Percentiles rank a stretch among this genome's conserved stretches.
phyloP scores from a whole-genome alignment of 2,329 filamentous ascomycete genomes.

The Xylaria multiplex region DNA sequence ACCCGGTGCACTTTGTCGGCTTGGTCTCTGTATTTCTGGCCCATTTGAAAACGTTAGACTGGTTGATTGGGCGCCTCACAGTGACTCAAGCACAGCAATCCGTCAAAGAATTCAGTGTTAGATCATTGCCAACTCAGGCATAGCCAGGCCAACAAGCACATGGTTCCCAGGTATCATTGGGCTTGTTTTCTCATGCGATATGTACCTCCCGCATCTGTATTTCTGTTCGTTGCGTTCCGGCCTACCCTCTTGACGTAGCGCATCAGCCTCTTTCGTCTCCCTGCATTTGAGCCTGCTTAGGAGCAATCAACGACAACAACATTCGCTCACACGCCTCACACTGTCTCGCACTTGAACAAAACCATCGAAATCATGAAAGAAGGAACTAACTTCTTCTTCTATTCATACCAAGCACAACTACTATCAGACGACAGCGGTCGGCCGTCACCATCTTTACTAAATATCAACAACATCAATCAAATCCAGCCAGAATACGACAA shows the following conservation, averaged over 20 bases:
- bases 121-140: slow-evolving; percentile 41
- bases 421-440: slow-evolving; percentile 37
- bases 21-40: slow-evolving; percentile 33
- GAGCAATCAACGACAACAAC: slow-evolving; percentile 32
- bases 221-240: slow-evolving; percentile 39
- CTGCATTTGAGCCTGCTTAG: slow-evolving; percentile 40
- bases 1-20: slow-evolving; percentile 36
- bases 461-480: slow-evolving; percentile 33
- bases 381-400: slow-evolving; percentile 38
- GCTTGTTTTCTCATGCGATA: slow-evolving; percentile 25
- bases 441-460: slow-evolving; percentile 31
- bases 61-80: slow-evolving; percentile 48
- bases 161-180: slow-evolving; percentile 25
- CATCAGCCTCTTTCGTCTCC: slow-evolving; percentile 46
- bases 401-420: slow-evolving; percentile 36
- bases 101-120: slow-evolving; percentile 40
- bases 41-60: slow-evolving; percentile 45
- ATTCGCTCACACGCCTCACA: slow-evolving; percentile 44
- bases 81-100: slow-evolving; percentile 47
- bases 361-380: slow-evolving; percentile 41
- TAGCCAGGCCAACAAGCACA: slow-evolving; percentile 30
- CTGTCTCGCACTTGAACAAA: slow-evolving; percentile 41
- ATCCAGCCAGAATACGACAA: slow-evolving; percentile 44
- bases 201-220: slow-evolving; percentile 36
- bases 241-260: slow-evolving; percentile 40